Base-by-base conservation (phyloP, 768 basidiomycete species). In the Floccularia luteovirens region DNA sequence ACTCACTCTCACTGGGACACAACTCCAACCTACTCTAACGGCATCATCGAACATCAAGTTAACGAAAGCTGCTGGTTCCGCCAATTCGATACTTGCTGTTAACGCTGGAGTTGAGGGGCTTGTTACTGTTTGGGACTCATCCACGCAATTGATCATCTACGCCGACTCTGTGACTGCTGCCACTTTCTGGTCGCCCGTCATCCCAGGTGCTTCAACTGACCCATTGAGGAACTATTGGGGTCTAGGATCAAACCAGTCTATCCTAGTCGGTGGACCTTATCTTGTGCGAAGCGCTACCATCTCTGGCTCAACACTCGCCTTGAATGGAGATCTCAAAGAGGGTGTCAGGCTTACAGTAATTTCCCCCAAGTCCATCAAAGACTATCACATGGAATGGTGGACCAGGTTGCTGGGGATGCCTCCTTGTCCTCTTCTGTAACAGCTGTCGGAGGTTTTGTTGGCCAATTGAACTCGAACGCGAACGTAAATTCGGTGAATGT, bases 341-440 rank as follows among this genome's bases (percentile, higher is more conserved):
- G 69, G 65, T 19, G 77, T 69, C 10, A 61, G 64, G 31, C 61
- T 90, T 32, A 80, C 70, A 1, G 68, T 90, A 19, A 70, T 90
- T 37, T 79, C 75, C 2, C 79, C 82, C 0, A 63, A 68, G 4
- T 57, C 49, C 2, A 56, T 85, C 36, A 62, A 51, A n/a, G 4
- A 56, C 66, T 0, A 66, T 90, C 19, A 74, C 76, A 0, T 91
- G 89, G 88, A 91, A 91, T 44, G 88, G 81, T n/a, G 5, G 55
- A 79, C 24, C 40, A 47, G 17, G 63, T 70, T 1, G 58, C 67
- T 13, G 46, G 55, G 6, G 62, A 66, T 20, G 56, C 64, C 0
- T 48, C 52, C 2, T 44, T 54, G 2, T 52, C 60, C 1, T 49
- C 62, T 1, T 40, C 51, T 3, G 45, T 68, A 12, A 65, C 64